A percentile compares a stretch with the other conserved stretches of the same genome.
These are phyloP conservation scores for Apiotrichum akiyoshidainum DNA, from an alignment of 1,284 basidiomycete species.

Conservation along the genomic window DNA sequence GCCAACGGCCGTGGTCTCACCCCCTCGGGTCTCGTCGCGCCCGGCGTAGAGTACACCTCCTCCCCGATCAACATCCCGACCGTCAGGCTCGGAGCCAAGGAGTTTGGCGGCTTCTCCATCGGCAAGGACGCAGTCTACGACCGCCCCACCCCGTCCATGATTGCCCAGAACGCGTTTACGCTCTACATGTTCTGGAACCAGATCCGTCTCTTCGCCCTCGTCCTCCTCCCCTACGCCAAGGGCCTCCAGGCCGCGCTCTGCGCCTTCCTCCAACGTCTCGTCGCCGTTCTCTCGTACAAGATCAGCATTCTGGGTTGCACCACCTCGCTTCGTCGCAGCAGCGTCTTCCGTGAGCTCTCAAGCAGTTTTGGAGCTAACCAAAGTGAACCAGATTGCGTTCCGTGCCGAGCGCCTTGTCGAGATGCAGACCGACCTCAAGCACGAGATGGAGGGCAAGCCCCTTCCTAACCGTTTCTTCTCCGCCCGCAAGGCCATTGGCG, in stretches of 20 bases:
- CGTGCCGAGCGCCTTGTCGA: neutral
- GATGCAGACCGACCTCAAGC: conserved; percentile 1
- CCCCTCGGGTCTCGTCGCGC: neutral
- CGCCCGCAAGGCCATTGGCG: conserved; percentile 1
- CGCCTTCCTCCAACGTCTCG: conserved; percentile 66
- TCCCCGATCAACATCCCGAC: neutral
- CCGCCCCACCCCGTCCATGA: conserved; percentile 1
- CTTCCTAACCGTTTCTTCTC: conserved; percentile 1
- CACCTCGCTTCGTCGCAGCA: neutral
- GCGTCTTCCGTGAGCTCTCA: neutral
- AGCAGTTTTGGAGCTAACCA: neutral
- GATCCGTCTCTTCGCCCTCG: neutral
- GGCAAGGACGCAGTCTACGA: conserved; percentile 2
- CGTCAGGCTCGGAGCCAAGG: neutral
- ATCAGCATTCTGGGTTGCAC: conserved; percentile 55
- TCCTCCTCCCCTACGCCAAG: neutral
- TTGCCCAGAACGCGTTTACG: conserved; percentile 4
- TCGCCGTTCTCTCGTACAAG: conserved; percentile 64
- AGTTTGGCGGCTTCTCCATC: conserved; percentile 1
- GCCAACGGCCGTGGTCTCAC: neutral
- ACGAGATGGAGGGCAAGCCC: neutral
- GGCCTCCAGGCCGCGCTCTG: neutral
- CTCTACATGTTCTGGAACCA: conserved; percentile 9
- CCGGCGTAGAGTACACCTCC: neutral
- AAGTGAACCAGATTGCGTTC: conserved; percentile 7